Conservation (phyloP, 345 rosid species). For the Bretschneidera sinensis region DNA sequence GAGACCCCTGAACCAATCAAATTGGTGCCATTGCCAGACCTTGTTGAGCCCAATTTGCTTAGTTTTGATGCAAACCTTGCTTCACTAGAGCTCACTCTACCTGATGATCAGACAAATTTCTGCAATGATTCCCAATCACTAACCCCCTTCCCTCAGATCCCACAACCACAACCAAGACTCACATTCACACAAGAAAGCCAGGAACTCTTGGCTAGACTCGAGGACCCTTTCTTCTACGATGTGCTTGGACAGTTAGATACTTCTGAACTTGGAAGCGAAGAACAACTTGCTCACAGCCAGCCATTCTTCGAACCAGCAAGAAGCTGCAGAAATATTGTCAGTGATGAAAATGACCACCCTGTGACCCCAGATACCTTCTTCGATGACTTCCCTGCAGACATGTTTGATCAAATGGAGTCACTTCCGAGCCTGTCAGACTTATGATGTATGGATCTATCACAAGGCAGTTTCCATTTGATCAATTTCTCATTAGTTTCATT, state of each 20-base stretch:
- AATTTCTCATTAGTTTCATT: too few species aligned
- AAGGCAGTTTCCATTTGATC: too few species aligned
- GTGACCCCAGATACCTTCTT: conserved; percentile 42
- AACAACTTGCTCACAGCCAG: conserved; percentile 33
- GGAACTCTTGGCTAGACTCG: conserved; percentile 49
- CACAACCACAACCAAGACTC: conserved; percentile 31
- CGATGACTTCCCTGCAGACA: conserved; percentile 68
- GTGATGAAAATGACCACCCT: conserved; percentile 16
- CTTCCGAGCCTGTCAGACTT: conserved; percentile 45
- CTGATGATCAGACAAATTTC: conserved; percentile 18
- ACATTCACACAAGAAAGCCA: conserved; percentile 50
- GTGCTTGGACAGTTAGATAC: conserved; percentile 44
- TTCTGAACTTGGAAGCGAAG: conserved; percentile 27
- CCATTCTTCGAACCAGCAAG: conserved; percentile 42
- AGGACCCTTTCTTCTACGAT: conserved; percentile 49
- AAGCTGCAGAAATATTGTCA: conserved; percentile 21
- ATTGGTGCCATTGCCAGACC: conserved; percentile 31
- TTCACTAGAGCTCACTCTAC: conserved; percentile 5
- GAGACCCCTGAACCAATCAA: conserved; percentile 19
- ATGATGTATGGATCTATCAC: too few species aligned
- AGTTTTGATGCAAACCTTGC: conserved; percentile 22
- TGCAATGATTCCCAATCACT: conserved; percentile 17
- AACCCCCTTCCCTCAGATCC: conserved; percentile 23
- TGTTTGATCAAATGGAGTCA: conserved; percentile 60
- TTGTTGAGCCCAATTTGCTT: conserved; percentile 30